A percentile compares a stretch with the other conserved stretches of the same genome.
These are phyloP conservation scores for Candida patagonica DNA, from an alignment of 805 yeast genomes.

Conservation along the genomic window DNA sequence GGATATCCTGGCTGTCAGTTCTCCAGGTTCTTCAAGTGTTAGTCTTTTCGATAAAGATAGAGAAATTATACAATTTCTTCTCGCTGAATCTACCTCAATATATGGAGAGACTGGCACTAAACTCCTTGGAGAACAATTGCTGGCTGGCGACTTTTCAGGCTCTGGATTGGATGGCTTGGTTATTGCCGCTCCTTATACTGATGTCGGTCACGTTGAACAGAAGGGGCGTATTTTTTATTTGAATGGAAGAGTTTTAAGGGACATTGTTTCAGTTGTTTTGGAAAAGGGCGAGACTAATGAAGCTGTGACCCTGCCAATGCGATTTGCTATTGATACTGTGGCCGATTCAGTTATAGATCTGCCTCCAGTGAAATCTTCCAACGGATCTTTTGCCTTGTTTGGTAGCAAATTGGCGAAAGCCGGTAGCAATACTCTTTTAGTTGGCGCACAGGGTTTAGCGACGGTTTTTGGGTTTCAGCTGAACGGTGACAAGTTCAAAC, in stretches of 20 bases:
- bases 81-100: constrained; percentile 19
- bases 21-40: constrained; percentile 43
- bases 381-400: constrained; percentile 33
- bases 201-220: constrained; percentile 26
- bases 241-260: constrained; percentile 23
- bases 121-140: constrained; percentile 32
- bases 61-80: constrained; percentile 23
- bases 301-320: constrained; percentile 3
- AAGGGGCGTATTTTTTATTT: constrained; percentile 30
- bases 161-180: constrained; percentile 37
- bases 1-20: constrained; percentile 36
- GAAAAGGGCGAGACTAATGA: constrained; percentile 6
- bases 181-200: constrained; percentile 38
- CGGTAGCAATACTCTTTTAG: constrained; percentile 20
- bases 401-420: constrained; percentile 31
- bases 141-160: constrained; percentile 28
- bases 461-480: constrained; percentile 30
- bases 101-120: constrained; percentile 37
- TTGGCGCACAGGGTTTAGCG: constrained; percentile 34
- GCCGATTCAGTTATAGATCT: constrained; percentile 11
- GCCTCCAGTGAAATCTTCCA: background rate
- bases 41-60: constrained; percentile 28
- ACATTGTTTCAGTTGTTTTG: constrained; percentile 9
- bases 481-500: constrained; percentile 14
- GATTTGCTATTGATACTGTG: constrained; percentile 10